Percentiles rank a stretch among this genome's conserved stretches.
Conservation (phyloP, 176 grass and related monocot genomes). For the Eleusine indica region DNA sequence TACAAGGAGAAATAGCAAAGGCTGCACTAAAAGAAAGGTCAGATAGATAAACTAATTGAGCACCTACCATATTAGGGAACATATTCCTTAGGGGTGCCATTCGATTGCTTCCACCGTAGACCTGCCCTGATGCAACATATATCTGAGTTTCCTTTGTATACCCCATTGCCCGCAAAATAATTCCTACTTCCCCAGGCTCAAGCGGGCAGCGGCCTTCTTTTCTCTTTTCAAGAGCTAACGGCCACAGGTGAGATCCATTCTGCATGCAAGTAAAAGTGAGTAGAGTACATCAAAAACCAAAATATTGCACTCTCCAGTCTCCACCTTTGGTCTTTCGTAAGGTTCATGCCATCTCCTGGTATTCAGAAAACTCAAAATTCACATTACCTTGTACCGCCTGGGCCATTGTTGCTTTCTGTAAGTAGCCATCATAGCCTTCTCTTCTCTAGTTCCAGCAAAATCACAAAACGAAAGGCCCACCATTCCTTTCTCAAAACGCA, state of each 20-base stretch:
- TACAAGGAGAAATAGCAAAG: background rate
- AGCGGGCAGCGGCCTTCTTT: slow-evolving; percentile 97
- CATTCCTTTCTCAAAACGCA: slow-evolving; percentile 99
- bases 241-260: slow-evolving; percentile 96
- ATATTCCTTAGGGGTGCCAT: slow-evolving; percentile 94
- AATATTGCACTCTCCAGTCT: background rate
- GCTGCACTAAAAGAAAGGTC: background rate
- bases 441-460: slow-evolving; percentile 93
- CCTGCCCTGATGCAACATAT: slow-evolving; percentile 98
- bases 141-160: slow-evolving; percentile 93
- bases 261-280: slow-evolving; percentile 45
- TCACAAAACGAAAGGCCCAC: slow-evolving; percentile 97
- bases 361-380: slow-evolving; percentile 18
- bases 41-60: slow-evolving; percentile 9
- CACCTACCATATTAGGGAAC: slow-evolving; percentile 89
- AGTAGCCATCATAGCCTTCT: slow-evolving; percentile 93
- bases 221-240: slow-evolving; percentile 85
- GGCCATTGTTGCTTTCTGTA: slow-evolving; percentile 98
- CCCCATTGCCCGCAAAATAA: slow-evolving; percentile 88
- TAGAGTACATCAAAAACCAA: slow-evolving; percentile 15
- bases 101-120: slow-evolving; percentile 86
- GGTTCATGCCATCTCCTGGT: background rate
- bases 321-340: background rate
- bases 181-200: slow-evolving; percentile 92
- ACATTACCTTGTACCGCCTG: slow-evolving; percentile 83